Evolutionary conservation across 176 grass and related monocot genomes (phyloP), one percentile per base, ranked within the genome.

Genomic region (Saccharum officinarum): DNA sequence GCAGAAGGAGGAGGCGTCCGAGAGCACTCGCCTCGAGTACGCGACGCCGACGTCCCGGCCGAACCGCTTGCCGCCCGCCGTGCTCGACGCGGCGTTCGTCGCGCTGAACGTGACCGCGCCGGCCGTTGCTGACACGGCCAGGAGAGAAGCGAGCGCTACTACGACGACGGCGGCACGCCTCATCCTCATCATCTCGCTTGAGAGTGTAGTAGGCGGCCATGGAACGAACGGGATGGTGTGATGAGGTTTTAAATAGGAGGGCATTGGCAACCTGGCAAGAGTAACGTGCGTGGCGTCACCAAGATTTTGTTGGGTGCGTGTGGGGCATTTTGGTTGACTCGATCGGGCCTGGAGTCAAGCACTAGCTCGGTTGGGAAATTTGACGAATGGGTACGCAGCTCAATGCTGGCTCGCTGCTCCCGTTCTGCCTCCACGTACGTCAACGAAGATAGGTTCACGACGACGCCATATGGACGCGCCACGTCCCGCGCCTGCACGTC

Each of bases 11-110:
- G 94, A 90, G 31, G 94, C 75, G 68, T 66, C 75, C 10, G 85
- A 77, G 73, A 94, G 90, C 59, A 94, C 79, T 71, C 88, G 49
- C 87, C 67, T 82, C 67, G 87, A 78, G 76, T 94, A 97, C 4
- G 76, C 76, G n/a, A 88, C 16, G 39, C 92, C 85, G 41, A 92
- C 80, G 1, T 77, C 87, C 31, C 37, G 71, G 76, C 85, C 25
- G 75, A 97, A 97, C 18, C 87, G 87, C 80, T 16, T 28, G 67
- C 94, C 92, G 10, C 92, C 95, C 1, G 88, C 1, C 12, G 90
- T 97, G 80, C 37, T 69, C 13, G 28, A 28, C 34, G 90, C 90
- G 5, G 79, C 83, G 88, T 97, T 97, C 60, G 38, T 79, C 9
- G 60, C 84, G 57, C 80, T 62, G 70, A 86, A 97, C 36, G 84